phyloP scores from a whole-genome alignment of 108 stramenopile species.

The Bacterosira constricta region DNA sequence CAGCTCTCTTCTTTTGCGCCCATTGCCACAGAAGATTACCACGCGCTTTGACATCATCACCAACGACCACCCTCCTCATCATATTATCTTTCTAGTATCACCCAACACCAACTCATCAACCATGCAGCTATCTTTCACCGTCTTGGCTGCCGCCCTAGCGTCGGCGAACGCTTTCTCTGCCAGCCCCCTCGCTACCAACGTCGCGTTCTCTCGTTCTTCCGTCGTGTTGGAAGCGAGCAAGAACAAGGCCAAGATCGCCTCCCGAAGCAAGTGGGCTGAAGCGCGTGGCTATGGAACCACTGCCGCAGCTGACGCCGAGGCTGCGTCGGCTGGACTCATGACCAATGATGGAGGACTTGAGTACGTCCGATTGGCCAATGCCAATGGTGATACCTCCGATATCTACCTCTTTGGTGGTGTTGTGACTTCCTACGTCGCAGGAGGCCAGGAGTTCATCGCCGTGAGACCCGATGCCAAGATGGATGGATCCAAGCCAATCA shows the following conservation, averaged over 20 bases:
- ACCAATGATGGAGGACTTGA: conserved; percentile 78
- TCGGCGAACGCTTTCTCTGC: conserved; percentile 49
- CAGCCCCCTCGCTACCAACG: conserved; percentile 15
- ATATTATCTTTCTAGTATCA: not conserved
- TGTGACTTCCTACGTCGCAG: conserved; percentile 78
- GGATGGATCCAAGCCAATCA: conserved; percentile 96
- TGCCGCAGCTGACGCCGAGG: conserved; percentile 27
- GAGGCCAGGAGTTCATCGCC: conserved; percentile 90
- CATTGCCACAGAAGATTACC: no score
- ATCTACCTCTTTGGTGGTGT: conserved; percentile 81
- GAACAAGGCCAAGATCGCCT: conserved; percentile 61
- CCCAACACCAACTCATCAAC: conserved; percentile 1
- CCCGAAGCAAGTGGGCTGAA: conserved; percentile 74
- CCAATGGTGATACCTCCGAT: conserved; percentile 69
- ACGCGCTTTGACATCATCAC: no score
- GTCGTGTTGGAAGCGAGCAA: conserved; percentile 54
- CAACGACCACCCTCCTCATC: not conserved
- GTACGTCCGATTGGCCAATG: conserved; percentile 72
- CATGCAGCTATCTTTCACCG: conserved; percentile 62
- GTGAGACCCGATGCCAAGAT: conserved; percentile 96
- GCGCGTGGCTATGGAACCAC: conserved; percentile 52
- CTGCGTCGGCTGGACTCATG: conserved; percentile 58
- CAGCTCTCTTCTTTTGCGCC: no score
- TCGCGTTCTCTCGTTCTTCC: conserved; percentile 17
- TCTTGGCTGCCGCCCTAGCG: conserved; percentile 44